A percentile compares a stretch with the other conserved stretches of the same genome.
phyloP scores from a whole-genome alignment of 192 early-diverging fungal species.

The Fimicolochytrium jonesii region DNA sequence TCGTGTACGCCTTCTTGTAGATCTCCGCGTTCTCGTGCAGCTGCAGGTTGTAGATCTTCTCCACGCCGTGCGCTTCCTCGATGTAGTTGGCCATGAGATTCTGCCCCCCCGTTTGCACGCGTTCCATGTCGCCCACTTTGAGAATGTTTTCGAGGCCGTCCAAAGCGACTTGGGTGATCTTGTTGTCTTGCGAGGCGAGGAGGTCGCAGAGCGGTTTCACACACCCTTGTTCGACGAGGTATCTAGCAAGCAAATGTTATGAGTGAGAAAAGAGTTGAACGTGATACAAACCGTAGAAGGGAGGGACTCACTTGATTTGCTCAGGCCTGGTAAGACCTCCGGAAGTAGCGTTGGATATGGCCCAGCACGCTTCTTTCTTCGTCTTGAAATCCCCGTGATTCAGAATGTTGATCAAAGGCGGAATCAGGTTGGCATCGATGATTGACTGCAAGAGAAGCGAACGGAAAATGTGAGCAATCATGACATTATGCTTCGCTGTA shows the following conservation, averaged over 20 bases:
- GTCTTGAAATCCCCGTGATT: slow-evolving; percentile 92
- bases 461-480: not conserved
- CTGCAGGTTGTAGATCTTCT: slow-evolving; percentile 91
- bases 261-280: not conserved
- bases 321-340: slow-evolving; percentile 80
- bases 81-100: slow-evolving; percentile 87
- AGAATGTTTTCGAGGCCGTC: slow-evolving; percentile 97
- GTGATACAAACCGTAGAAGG: too few species aligned
- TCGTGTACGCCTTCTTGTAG: slow-evolving; percentile 90
- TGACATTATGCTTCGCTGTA: too few species aligned
- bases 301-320: slow-evolving; percentile 80
- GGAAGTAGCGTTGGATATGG: slow-evolving; percentile 96
- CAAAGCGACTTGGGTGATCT: slow-evolving; percentile 92
- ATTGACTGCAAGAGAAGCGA: slow-evolving; percentile 56
- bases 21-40: slow-evolving; percentile 90
- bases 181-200: slow-evolving; percentile 83
- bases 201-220: slow-evolving; percentile 95
- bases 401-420: slow-evolving; percentile 85
- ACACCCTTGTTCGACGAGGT: slow-evolving; percentile 84
- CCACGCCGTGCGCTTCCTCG: slow-evolving; percentile 92
- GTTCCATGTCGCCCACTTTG: slow-evolving; percentile 89
- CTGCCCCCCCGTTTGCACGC: slow-evolving; percentile 51
- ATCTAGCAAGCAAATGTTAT: slow-evolving; percentile 29
- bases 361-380: slow-evolving; percentile 99
- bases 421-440: slow-evolving; percentile 91